Conservation (phyloP, 2,329 filamentous ascomycete species). For the Penicillium sumatraense region DNA sequence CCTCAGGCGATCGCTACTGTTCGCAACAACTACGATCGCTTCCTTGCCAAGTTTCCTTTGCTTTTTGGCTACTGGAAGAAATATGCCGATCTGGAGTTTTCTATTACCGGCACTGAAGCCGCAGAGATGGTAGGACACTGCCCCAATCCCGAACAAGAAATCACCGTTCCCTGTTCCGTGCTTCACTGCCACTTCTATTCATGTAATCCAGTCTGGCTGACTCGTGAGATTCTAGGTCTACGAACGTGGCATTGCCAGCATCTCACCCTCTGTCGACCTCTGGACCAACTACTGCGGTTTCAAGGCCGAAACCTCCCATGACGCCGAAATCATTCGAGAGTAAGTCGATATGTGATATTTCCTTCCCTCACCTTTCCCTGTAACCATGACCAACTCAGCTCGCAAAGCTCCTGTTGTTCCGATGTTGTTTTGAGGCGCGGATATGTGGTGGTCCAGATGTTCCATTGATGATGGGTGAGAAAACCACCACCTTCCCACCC, state of each 20-base stretch:
- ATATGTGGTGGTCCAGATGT: conserved; percentile 35
- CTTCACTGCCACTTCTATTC: neutral
- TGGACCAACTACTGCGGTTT: conserved; percentile 98
- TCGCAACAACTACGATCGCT: conserved; percentile 86
- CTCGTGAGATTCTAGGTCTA: conserved; percentile 68
- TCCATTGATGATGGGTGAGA: conserved; percentile 61
- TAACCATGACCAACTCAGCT: conserved; percentile 50
- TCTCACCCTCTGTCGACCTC: conserved; percentile 90
- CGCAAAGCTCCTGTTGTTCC: conserved; percentile 41
- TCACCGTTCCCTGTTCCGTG: neutral
- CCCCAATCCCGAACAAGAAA: conserved; percentile 4
- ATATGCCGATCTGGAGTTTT: conserved; percentile 97
- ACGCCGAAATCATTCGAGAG: conserved; percentile 96
- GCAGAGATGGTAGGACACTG: conserved; percentile 81
- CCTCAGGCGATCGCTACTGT: conserved; percentile 88
- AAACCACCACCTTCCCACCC: conserved; percentile 63
- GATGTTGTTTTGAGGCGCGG: conserved; percentile 43
- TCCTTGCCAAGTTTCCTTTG: conserved; percentile 91
- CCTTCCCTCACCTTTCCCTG: conserved; percentile 64
- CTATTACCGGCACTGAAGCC: conserved; percentile 93
- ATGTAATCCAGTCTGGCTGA: neutral
- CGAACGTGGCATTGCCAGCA: conserved; percentile 90
- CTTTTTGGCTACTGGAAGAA: conserved; percentile 99
- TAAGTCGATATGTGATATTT: conserved; percentile 81
- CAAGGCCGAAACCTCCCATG: conserved; percentile 97